A percentile compares a stretch with the other conserved stretches of the same genome.
Evolutionary conservation across 2,329 filamentous ascomycete genomes (phyloP).

Genomic region (Fusarium sp.): DNA sequence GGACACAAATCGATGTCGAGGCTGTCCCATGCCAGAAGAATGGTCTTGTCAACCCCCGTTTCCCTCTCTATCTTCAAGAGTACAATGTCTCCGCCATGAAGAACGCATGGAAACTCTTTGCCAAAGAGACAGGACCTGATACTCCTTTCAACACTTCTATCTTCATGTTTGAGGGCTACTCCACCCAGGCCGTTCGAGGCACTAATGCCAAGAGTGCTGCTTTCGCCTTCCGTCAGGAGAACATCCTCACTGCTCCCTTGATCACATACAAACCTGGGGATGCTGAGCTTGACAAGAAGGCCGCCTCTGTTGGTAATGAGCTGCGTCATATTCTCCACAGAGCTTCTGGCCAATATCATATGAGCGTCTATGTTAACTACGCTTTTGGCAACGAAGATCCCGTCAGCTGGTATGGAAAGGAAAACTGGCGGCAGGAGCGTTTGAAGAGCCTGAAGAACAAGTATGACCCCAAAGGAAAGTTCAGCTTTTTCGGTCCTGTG

Average conservation of each 20-base stretch:
- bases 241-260: slow-evolving; percentile 34
- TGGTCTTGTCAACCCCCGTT: slow-evolving; percentile 37
- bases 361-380: slow-evolving; percentile 57
- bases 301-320: slow-evolving; percentile 25
- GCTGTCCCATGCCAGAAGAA: slow-evolving; percentile 35
- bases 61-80: slow-evolving; percentile 36
- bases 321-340: slow-evolving; percentile 27
- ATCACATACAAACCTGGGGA: slow-evolving; percentile 32
- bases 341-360: slow-evolving; percentile 6
- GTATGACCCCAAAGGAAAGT: slow-evolving; percentile 56
- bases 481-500: slow-evolving; percentile 54
- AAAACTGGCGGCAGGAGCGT: slow-evolving; percentile 56
- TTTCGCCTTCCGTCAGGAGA: slow-evolving; percentile 36
- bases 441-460: slow-evolving; percentile 56
- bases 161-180: slow-evolving; percentile 66
- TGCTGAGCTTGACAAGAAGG: slow-evolving; percentile 18
- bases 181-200: slow-evolving; percentile 48
- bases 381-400: slow-evolving; percentile 56
- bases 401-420: slow-evolving; percentile 56
- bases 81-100: slow-evolving; percentile 30
- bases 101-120: slow-evolving; percentile 27
- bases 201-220: not conserved
- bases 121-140: slow-evolving; percentile 6
- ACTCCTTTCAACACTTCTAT: slow-evolving; percentile 43
- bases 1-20: slow-evolving; percentile 31